Evolutionary conservation across 2,329 filamentous ascomycete species (phyloP), one percentile per base, ranked within the genome.

Genomic region (Plenodomus lindquistii): DNA sequence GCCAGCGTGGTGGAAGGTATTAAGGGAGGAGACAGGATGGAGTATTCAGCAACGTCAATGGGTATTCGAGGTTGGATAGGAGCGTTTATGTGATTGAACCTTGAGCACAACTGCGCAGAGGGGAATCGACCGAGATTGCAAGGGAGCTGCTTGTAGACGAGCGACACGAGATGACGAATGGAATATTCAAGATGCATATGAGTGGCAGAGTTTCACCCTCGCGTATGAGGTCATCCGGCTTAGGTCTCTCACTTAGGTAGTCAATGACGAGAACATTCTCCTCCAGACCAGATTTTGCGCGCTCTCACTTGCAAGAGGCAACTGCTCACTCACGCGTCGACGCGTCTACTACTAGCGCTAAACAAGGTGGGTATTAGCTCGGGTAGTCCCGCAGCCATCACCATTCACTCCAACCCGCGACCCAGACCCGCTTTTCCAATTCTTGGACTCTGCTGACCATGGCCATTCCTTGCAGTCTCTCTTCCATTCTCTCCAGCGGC

Each of bases 381-480:
- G 40, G 31, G 21, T 19, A 34, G 29, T 29, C 31, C 41, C 44
- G 37, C 41, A 17, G 15, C 17, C 19, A 51, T 45, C 50, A 48
- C 31, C 35, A 37, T 37, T 35, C 42, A 34, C 27, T 45, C 42
- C 48, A 37, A 27, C 27, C 20, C 37, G 21, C 15, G n/a, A 31
- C 44, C 22, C 24, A 15, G 44, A 17, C 37, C 20, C 24, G 15
- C 10, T 4, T 16, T 29, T 15, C 29, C 17, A 6, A 37, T 13
- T 24, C 24, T 7, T 27, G n/a, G 16, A 18, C 37, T 11, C 21
- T 35, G 35, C 48, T 60, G 45, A 66, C 52, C 44, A 68, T 69
- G 63, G 60, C 54, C 29, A 40, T 29, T 34, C 21, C 39, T 29
- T 8, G 2, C 13, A 54, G 49, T 34, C 31, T 18, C n/a, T 4